A percentile compares a stretch with the other conserved stretches of the same genome.
Conservation (phyloP, 2,329 filamentous ascomycete genomes). For the Endoconidiophora laricicola region DNA sequence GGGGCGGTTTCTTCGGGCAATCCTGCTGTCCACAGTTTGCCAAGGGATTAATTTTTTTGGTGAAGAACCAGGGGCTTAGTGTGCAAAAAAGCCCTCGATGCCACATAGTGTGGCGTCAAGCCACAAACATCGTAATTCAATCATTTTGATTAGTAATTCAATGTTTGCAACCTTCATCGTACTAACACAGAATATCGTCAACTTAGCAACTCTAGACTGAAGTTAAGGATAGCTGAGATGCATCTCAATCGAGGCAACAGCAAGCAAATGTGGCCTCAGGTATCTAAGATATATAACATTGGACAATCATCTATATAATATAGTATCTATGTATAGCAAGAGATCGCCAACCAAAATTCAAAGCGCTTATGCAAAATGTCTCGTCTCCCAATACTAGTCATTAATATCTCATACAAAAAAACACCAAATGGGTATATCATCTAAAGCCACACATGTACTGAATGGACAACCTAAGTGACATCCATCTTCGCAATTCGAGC, state of each 20-base stretch:
- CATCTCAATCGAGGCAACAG: no score
- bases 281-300: no score
- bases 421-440: no score
- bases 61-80: conserved; percentile 13
- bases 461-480: neutral
- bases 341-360: neutral
- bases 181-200: no score
- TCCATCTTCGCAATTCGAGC: conserved; percentile 44
- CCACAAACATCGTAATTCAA: conserved; percentile 1
- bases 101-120: conserved; percentile 8
- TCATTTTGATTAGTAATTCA: conserved; percentile 6
- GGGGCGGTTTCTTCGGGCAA: conserved; percentile 5
- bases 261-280: no score
- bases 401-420: no score
- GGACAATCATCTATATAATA: no score
- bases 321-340: neutral
- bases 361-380: neutral
- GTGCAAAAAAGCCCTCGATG: conserved; percentile 13
- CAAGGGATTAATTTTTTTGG: conserved; percentile 12
- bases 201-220: no score
- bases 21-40: conserved; percentile 6
- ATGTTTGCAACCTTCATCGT: neutral
- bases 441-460: no score
- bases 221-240: no score
- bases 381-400: no score